A percentile compares a stretch with the other conserved stretches of the same genome.
phyloP scores from a whole-genome alignment of 305 asterid genomes.

The Solanum hybrid region DNA sequence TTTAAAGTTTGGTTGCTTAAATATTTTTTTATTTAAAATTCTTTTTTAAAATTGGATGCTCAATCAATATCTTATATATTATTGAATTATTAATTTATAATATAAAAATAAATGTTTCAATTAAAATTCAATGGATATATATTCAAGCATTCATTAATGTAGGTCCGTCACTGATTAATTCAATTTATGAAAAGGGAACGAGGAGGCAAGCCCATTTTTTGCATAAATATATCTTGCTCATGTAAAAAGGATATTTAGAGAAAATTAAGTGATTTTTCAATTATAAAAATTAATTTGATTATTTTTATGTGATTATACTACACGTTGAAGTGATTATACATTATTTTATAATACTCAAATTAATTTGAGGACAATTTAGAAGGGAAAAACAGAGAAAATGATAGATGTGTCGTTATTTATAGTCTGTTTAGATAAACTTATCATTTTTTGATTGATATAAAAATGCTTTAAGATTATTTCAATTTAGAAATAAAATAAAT shows the following conservation, averaged over 20 bases:
- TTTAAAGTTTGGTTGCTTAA: background rate
- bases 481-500: too few species aligned
- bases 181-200: background rate
- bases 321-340: background rate
- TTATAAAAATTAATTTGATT: background rate
- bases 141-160: background rate
- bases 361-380: too few species aligned
- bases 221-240: background rate
- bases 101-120: background rate
- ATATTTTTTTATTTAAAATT: background rate
- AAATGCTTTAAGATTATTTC: too few species aligned
- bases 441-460: too few species aligned
- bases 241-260: background rate
- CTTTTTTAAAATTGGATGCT: background rate
- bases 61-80: background rate
- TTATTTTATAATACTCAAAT: too few species aligned
- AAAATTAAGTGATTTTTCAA: background rate
- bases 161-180: background rate
- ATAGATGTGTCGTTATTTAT: background rate
- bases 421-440: background rate
- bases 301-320: background rate
- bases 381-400: too few species aligned
- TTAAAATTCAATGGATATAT: too few species aligned
- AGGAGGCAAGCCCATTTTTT: background rate
- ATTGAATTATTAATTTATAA: background rate